Conservation (phyloP, 2,329 filamentous ascomycete species). For the Blastomyces percursus region DNA sequence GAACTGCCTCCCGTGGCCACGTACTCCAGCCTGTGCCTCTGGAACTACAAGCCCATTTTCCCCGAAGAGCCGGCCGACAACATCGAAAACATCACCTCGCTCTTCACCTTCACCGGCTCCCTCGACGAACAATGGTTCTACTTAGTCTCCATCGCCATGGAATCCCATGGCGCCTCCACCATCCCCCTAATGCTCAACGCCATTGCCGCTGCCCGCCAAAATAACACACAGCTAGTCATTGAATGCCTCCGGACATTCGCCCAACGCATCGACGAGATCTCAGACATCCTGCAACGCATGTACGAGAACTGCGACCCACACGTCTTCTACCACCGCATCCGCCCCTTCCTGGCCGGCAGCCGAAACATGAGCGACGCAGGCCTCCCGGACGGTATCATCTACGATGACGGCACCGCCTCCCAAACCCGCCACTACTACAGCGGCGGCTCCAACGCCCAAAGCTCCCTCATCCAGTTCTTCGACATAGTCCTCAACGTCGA, state of each 20-base stretch:
- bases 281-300: conserved; percentile 69
- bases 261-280: conserved; percentile 77
- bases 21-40: conserved; percentile 81
- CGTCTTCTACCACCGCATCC: conserved; percentile 89
- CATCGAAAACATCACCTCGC: conserved; percentile 75
- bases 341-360: conserved; percentile 90
- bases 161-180: conserved; percentile 77
- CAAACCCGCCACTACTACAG: conserved; percentile 71
- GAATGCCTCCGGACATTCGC: conserved; percentile 71
- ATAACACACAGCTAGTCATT: conserved; percentile 61
- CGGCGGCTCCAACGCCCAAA: conserved; percentile 93
- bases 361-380: conserved; percentile 97
- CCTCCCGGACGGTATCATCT: conserved; percentile 73
- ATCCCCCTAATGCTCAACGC: conserved; percentile 82
- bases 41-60: conserved; percentile 96
- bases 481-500: conserved; percentile 83
- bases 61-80: conserved; percentile 67
- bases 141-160: conserved; percentile 86
- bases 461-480: conserved; percentile 94
- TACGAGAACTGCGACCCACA: conserved; percentile 91
- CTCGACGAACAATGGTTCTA: conserved; percentile 99
- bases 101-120: conserved; percentile 86
- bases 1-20: conserved; percentile 88
- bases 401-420: conserved; percentile 64
- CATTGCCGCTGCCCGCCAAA: conserved; percentile 63